phyloP scores from a whole-genome alignment of 176 grass and related monocot genomes.

The Cymbopogon citratus region DNA sequence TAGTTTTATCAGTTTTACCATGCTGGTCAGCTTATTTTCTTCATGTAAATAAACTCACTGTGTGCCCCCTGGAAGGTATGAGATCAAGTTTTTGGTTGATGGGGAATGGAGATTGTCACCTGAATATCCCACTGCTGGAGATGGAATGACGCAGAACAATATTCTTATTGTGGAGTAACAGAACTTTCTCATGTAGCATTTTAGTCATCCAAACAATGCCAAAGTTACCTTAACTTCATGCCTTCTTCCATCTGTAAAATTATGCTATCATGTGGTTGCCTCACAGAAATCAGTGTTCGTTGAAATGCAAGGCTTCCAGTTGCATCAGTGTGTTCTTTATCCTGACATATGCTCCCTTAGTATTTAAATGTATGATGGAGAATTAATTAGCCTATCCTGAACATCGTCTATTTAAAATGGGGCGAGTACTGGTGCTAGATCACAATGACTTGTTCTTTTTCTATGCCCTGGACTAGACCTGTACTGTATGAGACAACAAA shows the following conservation, averaged over 20 bases:
- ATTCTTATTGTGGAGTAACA: slow-evolving; percentile 47
- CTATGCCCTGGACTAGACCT: neutral
- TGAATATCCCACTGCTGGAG: slow-evolving; percentile 57
- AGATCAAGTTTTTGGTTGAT: slow-evolving; percentile 95
- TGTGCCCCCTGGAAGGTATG: slow-evolving; percentile 54
- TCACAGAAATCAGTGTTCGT: neutral
- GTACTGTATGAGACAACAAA: neutral
- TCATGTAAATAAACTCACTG: neutral
- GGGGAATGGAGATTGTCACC: slow-evolving; percentile 82
- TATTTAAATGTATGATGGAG: neutral
- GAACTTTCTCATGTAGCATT: neutral
- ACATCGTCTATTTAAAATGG: neutral
- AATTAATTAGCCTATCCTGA: neutral
- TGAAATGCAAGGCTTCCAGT: slow-evolving; percentile 14
- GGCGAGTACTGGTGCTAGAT: neutral
- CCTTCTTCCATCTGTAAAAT: neutral
- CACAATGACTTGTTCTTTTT: neutral
- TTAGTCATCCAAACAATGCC: neutral
- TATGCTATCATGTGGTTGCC: neutral
- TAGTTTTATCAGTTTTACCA: slow-evolving; percentile 7
- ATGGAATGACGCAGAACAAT: slow-evolving; percentile 70
- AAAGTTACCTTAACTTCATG: neutral
- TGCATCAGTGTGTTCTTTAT: neutral
- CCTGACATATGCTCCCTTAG: neutral
- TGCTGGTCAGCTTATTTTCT: neutral